A percentile compares a stretch with the other conserved stretches of the same genome.
phyloP scores from a whole-genome alignment of 768 basidiomycete species.

The Suillus plorans region DNA sequence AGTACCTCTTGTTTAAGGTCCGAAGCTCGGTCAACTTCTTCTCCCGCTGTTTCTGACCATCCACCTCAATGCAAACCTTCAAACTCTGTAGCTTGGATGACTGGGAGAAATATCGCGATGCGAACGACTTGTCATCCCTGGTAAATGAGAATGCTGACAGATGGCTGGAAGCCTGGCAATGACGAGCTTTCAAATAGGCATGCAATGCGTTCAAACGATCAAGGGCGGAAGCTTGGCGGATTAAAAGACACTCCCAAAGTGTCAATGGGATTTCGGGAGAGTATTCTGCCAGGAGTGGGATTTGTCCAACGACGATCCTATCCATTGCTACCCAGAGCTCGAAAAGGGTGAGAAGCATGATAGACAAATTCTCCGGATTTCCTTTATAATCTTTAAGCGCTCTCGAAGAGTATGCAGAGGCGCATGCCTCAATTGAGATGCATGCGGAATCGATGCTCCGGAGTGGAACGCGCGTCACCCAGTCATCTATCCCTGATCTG shows the following conservation, averaged over 20 bases:
- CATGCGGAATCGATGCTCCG: conserved; percentile 14
- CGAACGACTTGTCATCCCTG: conserved; percentile 22
- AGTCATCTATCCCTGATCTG: conserved; percentile 33
- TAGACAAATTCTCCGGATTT: conserved; percentile 40
- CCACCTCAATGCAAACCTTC: conserved; percentile 28
- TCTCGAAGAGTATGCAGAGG: conserved; percentile 25
- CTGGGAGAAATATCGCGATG: conserved; percentile 34
- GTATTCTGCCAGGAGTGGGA: conserved; percentile 30
- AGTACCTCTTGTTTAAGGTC: conserved; percentile 15
- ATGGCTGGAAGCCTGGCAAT: conserved; percentile 9
- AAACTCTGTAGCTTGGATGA: conserved; percentile 26
- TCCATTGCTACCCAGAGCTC: conserved; percentile 42
- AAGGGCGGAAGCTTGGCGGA: conserved; percentile 29
- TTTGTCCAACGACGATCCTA: conserved; percentile 16
- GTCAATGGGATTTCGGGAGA: conserved; percentile 32
- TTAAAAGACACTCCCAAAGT: conserved; percentile 27
- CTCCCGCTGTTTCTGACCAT: conserved; percentile 19
- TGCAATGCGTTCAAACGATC: conserved; percentile 26
- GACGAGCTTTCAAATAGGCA: conserved; percentile 33
- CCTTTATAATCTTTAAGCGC: conserved; percentile 27
- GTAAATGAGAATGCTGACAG: conserved; percentile 4
- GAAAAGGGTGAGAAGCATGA: conserved; percentile 39
- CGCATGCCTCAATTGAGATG: conserved; percentile 20
- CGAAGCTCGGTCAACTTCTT: conserved; percentile 16
- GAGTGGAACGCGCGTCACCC: conserved; percentile 26